Percentiles rank a stretch among this genome's conserved stretches.
These are phyloP conservation scores for Boletus subparvulus DNA, from an alignment of 768 basidiomycete species.

Conservation along the genomic window DNA sequence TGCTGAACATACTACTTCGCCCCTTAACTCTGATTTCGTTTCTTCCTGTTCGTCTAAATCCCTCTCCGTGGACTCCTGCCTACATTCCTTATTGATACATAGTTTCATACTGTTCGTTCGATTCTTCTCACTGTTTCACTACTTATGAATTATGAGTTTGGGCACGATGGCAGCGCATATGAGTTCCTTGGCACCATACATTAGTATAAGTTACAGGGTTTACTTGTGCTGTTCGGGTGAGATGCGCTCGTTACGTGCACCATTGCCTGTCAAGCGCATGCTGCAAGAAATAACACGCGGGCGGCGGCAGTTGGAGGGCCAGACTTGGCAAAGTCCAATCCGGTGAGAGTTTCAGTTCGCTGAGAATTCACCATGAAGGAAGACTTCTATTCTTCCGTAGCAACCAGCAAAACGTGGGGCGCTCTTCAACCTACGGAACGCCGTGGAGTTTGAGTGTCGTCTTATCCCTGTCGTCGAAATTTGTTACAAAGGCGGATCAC, in stretches of 20 bases:
- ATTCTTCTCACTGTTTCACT: slow-evolving; percentile 26
- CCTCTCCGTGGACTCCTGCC: slow-evolving; percentile 23
- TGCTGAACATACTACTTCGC: slow-evolving; percentile 13
- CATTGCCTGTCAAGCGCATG: slow-evolving; percentile 9
- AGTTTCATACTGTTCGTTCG: slow-evolving; percentile 27
- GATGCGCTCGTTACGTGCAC: slow-evolving; percentile 9
- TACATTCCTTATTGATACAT: slow-evolving; percentile 34
- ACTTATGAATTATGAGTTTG: slow-evolving; percentile 23
- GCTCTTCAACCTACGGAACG: slow-evolving; percentile 18
- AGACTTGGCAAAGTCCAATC: slow-evolving; percentile 13
- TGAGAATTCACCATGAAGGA: slow-evolving; percentile 28
- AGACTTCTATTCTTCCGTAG: slow-evolving; percentile 34
- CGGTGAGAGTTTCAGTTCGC: slow-evolving; percentile 11
- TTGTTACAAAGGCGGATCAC: slow-evolving; percentile 1
- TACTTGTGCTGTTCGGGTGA: slow-evolving; percentile 5
- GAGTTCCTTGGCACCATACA: slow-evolving; percentile 1
- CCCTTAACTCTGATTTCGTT: slow-evolving; percentile 15
- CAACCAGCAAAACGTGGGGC: slow-evolving; percentile 30
- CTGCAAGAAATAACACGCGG: neutral
- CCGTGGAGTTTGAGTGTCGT: slow-evolving; percentile 26
- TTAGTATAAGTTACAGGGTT: neutral
- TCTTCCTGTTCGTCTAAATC: slow-evolving; percentile 7
- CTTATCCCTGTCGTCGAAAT: slow-evolving; percentile 16
- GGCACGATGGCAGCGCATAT: slow-evolving; percentile 2
- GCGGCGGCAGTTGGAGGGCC: slow-evolving; percentile 16